Conservation (phyloP, 768 basidiomycete genomes). For the Hygrocybe coccinea region DNA sequence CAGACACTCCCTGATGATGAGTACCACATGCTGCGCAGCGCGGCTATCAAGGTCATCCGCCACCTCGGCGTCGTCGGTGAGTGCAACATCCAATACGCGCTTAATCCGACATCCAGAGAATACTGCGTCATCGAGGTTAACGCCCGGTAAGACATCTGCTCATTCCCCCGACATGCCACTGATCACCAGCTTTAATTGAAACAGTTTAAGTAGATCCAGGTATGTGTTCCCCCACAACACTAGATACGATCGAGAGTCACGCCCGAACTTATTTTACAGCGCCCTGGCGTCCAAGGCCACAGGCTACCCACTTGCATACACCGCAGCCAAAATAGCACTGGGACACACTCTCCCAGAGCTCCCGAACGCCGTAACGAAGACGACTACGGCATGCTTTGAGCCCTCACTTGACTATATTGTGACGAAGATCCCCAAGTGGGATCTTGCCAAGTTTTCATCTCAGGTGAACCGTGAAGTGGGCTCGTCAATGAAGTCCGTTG, state of each 20-base stretch:
- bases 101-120: constrained; percentile 87
- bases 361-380: constrained; percentile 98
- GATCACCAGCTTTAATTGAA: background rate
- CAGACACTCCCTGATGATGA: constrained; percentile 97
- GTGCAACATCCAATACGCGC: constrained; percentile 97
- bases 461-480: constrained; percentile 94
- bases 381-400: constrained; percentile 98
- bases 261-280: constrained; percentile 34
- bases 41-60: constrained; percentile 92
- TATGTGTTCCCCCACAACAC: constrained; percentile 22
- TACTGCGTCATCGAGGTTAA: constrained; percentile 99
- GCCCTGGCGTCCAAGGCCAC: constrained; percentile 98
- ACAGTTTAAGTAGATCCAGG: constrained; percentile 76
- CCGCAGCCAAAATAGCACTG: constrained; percentile 96
- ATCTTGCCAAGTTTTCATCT: constrained; percentile 92
- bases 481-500: constrained; percentile 98
- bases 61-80: constrained; percentile 90
- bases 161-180: background rate
- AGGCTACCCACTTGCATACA: constrained; percentile 98
- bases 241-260: constrained; percentile 5
- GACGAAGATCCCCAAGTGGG: constrained; percentile 99
- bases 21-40: constrained; percentile 98
- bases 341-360: constrained; percentile 96
- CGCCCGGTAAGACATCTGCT: constrained; percentile 58
- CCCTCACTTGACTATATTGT: constrained; percentile 99